Evolutionary conservation across 129 eudicot species (phyloP).

Genomic region (Tagetes patula): DNA sequence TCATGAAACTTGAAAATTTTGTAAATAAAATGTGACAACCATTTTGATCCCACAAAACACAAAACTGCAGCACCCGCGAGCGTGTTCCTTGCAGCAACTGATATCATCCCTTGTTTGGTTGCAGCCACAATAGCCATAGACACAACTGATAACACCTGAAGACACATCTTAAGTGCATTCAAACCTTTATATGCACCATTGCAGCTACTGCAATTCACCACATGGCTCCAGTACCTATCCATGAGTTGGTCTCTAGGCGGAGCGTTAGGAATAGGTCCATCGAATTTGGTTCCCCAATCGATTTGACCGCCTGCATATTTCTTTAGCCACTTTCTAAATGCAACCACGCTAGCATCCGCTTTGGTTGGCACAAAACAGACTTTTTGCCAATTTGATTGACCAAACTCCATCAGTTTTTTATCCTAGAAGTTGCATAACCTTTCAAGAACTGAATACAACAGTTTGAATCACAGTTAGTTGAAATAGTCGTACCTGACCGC

Average conservation of each 20-base stretch:
- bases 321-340: conserved; percentile 80
- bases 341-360: conserved; percentile 65
- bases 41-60: conserved; percentile 75
- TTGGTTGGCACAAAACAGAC: conserved; percentile 77
- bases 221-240: conserved; percentile 84
- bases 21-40: conserved; percentile 77
- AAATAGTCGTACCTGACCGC: conserved; percentile 54
- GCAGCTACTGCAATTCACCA: conserved; percentile 72
- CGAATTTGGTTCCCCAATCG: conserved; percentile 56
- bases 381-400: conserved; percentile 70
- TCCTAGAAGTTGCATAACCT: conserved; percentile 44
- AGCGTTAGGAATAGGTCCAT: conserved; percentile 57
- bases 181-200: conserved; percentile 61
- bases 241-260: conserved; percentile 78
- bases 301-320: conserved; percentile 61
- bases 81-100: conserved; percentile 39
- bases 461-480: background rate
- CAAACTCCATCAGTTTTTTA: conserved; percentile 57
- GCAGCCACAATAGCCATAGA: conserved; percentile 67
- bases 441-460: background rate
- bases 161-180: conserved; percentile 42
- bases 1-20: conserved; percentile 74
- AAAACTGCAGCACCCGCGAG: conserved; percentile 47
- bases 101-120: conserved; percentile 46
- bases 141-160: conserved; percentile 62